A percentile compares a stretch with the other conserved stretches of the same genome.
These are phyloP conservation scores for Microbotryum saponariae DNA, from an alignment of 1,284 basidiomycete genomes.

Conservation along the genomic window DNA sequence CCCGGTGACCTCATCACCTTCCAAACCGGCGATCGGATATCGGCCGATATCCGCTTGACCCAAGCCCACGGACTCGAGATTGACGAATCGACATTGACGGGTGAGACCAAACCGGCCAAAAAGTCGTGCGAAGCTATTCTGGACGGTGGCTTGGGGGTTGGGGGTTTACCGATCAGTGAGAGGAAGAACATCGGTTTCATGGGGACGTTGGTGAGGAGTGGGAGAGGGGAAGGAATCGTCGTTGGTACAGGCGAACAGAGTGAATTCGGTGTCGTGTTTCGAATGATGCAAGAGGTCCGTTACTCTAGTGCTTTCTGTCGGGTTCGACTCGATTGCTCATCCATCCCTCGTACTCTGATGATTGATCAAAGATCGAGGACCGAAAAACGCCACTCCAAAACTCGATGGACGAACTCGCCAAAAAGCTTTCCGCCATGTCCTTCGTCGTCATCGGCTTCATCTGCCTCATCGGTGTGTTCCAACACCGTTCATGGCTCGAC, in stretches of 20 bases:
- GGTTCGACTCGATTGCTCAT: neutral
- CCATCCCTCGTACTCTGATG: too few relatives aligned
- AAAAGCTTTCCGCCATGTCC: slow-evolving; percentile 79
- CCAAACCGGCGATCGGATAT: slow-evolving; percentile 78
- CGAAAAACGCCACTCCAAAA: slow-evolving; percentile 86
- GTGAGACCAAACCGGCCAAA: slow-evolving; percentile 74
- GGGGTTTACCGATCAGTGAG: slow-evolving; percentile 65
- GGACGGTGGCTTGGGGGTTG: slow-evolving; percentile 45
- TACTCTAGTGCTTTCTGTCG: neutral
- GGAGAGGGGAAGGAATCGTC: slow-evolving; percentile 77
- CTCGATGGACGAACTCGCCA: slow-evolving; percentile 93
- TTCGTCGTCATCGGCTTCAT: slow-evolving; percentile 91
- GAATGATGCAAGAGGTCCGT: slow-evolving; percentile 92
- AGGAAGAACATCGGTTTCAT: slow-evolving; percentile 86
- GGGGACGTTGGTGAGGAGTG: slow-evolving; percentile 92
- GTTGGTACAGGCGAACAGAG: slow-evolving; percentile 82
- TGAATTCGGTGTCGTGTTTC: slow-evolving; percentile 93
- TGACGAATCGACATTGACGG: slow-evolving; percentile 90
- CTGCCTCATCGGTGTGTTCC: slow-evolving; percentile 79
- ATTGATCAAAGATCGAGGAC: slow-evolving; percentile 62
- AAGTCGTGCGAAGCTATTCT: slow-evolving; percentile 59
- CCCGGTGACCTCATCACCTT: slow-evolving; percentile 90
- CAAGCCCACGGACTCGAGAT: slow-evolving; percentile 76
- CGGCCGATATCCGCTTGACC: slow-evolving; percentile 81
- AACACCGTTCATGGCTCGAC: slow-evolving; percentile 83